A percentile compares a stretch with the other conserved stretches of the same genome.
Evolutionary conservation across 208 protist genomes (phyloP).

Genomic region (Leishmania mexicana): DNA sequence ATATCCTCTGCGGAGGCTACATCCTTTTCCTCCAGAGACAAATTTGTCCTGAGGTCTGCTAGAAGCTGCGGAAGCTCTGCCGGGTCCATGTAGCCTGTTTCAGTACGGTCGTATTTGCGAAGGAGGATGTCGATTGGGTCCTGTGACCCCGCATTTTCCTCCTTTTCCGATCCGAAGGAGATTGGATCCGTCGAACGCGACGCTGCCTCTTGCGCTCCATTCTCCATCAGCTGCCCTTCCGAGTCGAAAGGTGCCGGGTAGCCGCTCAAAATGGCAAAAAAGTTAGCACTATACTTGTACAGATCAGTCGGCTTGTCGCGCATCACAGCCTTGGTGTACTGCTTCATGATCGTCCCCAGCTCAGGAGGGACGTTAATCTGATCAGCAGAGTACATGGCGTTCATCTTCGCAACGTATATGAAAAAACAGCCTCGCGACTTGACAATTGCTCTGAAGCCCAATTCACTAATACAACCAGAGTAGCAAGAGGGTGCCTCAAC

Average conservation of each 20-base stretch:
- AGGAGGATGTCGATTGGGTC: conserved; percentile 63
- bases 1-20: conserved; percentile 55
- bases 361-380: conserved; percentile 90
- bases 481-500: background rate
- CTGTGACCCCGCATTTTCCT: conserved; percentile 25
- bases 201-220: conserved; percentile 3
- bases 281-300: conserved; percentile 94
- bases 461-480: background rate
- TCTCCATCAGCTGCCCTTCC: conserved; percentile 68
- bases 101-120: conserved; percentile 52
- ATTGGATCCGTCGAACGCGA: background rate
- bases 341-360: conserved; percentile 91
- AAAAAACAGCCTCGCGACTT: no score
- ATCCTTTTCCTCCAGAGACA: conserved; percentile 59
- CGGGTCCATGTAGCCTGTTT: conserved; percentile 42
- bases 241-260: conserved; percentile 73
- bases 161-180: background rate
- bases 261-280: conserved; percentile 88
- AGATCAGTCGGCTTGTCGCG: conserved; percentile 81
- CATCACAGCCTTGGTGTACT: conserved; percentile 92
- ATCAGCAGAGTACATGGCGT: conserved; percentile 90
- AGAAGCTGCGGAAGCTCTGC: conserved; percentile 59
- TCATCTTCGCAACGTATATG: conserved; percentile 42
- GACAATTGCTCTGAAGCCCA: background rate
- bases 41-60: conserved; percentile 45